Percentiles rank a stretch among this genome's conserved stretches.
Evolutionary conservation across 2,329 filamentous ascomycete genomes (phyloP).

Genomic region (Stagonosporopsis cucurbitacearum): DNA sequence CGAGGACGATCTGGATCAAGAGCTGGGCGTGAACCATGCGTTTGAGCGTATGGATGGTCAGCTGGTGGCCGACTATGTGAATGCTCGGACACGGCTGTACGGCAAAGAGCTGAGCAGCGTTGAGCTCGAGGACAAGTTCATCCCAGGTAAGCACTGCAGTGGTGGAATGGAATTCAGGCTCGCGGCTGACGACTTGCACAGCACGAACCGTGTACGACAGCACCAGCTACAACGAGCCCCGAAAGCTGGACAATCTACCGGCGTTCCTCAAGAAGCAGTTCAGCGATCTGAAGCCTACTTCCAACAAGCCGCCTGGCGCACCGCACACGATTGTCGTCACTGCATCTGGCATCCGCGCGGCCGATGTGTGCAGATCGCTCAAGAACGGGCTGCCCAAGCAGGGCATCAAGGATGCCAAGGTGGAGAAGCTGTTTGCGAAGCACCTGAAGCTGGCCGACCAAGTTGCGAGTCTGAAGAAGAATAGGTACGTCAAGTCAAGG

Average conservation of each 20-base stretch:
- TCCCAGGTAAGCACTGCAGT: constrained; percentile 68
- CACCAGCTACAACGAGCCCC: constrained; percentile 71
- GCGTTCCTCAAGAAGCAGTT: constrained; percentile 75
- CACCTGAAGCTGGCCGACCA: constrained; percentile 96
- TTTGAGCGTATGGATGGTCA: constrained; percentile 83
- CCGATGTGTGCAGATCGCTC: constrained; percentile 81
- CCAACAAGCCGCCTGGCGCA: constrained; percentile 64
- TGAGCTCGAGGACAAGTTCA: constrained; percentile 81
- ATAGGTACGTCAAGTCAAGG: constrained; percentile 55
- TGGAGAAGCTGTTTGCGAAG: constrained; percentile 96
- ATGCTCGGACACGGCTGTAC: constrained; percentile 78
- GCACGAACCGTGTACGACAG: constrained; percentile 80
- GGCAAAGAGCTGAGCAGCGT: constrained; percentile 81
- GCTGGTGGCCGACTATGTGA: constrained; percentile 84
- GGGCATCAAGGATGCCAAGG: constrained; percentile 68
- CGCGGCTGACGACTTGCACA: constrained; percentile 47
- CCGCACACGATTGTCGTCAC: constrained; percentile 88
- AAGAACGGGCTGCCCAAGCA: constrained; percentile 60
- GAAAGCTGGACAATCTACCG: constrained; percentile 76
- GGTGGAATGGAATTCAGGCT: not conserved
- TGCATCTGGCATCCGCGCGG: constrained; percentile 81
- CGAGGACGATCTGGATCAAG: constrained; percentile 60
- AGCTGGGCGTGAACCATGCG: constrained; percentile 72
- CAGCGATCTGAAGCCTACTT: constrained; percentile 66
- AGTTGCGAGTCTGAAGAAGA: constrained; percentile 73